Evolutionary conservation across 768 basidiomycete genomes (phyloP).

Genomic region (Lanmaoa rubissima): DNA sequence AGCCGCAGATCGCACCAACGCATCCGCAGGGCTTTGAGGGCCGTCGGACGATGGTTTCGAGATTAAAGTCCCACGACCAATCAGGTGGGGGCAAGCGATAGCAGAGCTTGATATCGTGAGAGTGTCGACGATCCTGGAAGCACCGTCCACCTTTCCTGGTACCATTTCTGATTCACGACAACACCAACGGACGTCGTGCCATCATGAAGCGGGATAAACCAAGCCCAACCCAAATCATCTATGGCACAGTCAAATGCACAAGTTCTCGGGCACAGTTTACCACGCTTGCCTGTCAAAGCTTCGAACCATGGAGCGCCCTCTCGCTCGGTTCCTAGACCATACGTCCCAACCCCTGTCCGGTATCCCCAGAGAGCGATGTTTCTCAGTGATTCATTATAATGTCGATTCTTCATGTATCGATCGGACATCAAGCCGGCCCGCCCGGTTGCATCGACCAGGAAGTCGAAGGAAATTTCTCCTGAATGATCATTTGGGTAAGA

Average conservation of each 20-base stretch:
- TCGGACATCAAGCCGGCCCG: constrained; percentile 70
- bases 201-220: constrained; percentile 69
- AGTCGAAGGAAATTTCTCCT: constrained; percentile 60
- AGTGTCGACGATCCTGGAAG: constrained; percentile 29
- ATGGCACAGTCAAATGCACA: constrained; percentile 1
- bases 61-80: constrained; percentile 28
- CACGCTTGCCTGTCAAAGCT: constrained; percentile 56
- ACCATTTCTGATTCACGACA: constrained; percentile 55
- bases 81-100: constrained; percentile 47
- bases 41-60: constrained; percentile 10
- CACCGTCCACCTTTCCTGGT: constrained; percentile 38
- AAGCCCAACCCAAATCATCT: constrained; percentile 73
- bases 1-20: constrained; percentile 46
- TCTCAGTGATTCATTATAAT: constrained; percentile 63
- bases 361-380: constrained; percentile 82
- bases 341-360: constrained; percentile 55
- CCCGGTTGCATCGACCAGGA: constrained; percentile 73
- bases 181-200: constrained; percentile 61
- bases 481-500: constrained; percentile 26
- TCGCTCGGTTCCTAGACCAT: constrained; percentile 47
- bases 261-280: neutral
- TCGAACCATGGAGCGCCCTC: constrained; percentile 69
- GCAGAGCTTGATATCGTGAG: constrained; percentile 44
- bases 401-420: constrained; percentile 66
- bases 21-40: neutral